Percentiles rank a stretch among this genome's conserved stretches.
Evolutionary conservation across 2,329 filamentous ascomycete species (phyloP).

Genomic region (Aspergillus puulaauensis): DNA sequence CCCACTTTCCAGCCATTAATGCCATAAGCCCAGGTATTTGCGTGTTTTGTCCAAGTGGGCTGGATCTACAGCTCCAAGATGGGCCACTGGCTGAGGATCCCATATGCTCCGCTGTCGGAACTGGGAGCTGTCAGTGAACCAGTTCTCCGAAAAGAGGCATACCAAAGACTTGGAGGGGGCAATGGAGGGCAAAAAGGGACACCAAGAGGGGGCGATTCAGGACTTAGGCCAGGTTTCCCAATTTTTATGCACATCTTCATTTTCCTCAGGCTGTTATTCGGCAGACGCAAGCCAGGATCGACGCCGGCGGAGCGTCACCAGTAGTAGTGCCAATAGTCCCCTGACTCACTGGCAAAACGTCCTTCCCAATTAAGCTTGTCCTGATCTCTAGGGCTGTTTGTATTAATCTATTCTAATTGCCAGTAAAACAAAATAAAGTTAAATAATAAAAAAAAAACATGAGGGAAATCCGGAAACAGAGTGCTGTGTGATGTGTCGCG

Average conservation of each 20-base stretch:
- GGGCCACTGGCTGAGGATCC: neutral
- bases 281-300: constrained; percentile 29
- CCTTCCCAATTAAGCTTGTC: constrained; percentile 6
- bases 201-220: neutral
- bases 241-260: neutral
- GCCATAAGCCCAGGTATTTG: too few relatives aligned
- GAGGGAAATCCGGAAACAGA: neutral
- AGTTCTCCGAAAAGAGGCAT: constrained; percentile 17
- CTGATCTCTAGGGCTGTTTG: neutral
- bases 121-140: constrained; percentile 22
- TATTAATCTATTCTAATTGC: neutral
- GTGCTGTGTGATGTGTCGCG: neutral
- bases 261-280: constrained; percentile 1
- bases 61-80: neutral
- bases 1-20: neutral
- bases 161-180: constrained; percentile 13
- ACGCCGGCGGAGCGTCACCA: constrained; percentile 32
- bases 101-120: neutral
- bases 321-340: constrained; percentile 39
- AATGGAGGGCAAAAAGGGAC: constrained; percentile 9
- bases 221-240: neutral
- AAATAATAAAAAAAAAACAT: neutral
- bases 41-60: neutral
- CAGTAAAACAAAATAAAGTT: neutral
- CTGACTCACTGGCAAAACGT: neutral